A percentile compares a stretch with the other conserved stretches of the same genome.
These are phyloP conservation scores for Beauveria australis DNA, from an alignment of 2,329 filamentous ascomycete species.

Conservation along the genomic window DNA sequence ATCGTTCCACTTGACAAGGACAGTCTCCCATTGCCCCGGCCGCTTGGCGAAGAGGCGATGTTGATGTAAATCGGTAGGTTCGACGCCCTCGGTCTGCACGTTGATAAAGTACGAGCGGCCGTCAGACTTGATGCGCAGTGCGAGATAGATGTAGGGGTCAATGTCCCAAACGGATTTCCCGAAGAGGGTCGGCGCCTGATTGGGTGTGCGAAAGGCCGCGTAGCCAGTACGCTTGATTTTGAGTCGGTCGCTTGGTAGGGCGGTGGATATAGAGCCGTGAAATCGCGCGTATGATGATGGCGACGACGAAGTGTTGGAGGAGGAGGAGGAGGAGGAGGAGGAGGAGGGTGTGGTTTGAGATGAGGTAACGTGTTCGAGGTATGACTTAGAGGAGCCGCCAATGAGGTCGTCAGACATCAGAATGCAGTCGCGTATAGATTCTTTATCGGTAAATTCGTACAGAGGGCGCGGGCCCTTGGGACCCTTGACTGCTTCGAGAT, in stretches of 20 bases:
- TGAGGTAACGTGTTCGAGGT: constrained; percentile 55
- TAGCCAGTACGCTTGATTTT: constrained; percentile 74
- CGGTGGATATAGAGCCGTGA: constrained; percentile 79
- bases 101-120: constrained; percentile 92
- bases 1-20: constrained; percentile 82
- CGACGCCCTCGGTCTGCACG: constrained; percentile 86
- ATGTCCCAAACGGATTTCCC: constrained; percentile 82
- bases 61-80: constrained; percentile 93
- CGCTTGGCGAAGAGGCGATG: constrained; percentile 75
- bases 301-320: constrained; percentile 9
- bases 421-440: constrained; percentile 50
- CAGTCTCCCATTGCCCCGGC: constrained; percentile 87
- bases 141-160: constrained; percentile 80
- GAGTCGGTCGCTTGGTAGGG: constrained; percentile 67
- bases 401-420: constrained; percentile 81
- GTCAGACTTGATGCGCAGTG: constrained; percentile 81
- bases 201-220: constrained; percentile 80
- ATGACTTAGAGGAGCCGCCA: constrained; percentile 72
- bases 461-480: constrained; percentile 57
- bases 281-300: constrained; percentile 60
- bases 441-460: constrained; percentile 50
- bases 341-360: constrained; percentile 12
- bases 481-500: constrained; percentile 59
- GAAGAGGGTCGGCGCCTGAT: constrained; percentile 71
- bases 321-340: constrained; percentile 12